Conservation (phyloP, 1,139 yeast species). For the Zygosaccharomyces sapae region DNA sequence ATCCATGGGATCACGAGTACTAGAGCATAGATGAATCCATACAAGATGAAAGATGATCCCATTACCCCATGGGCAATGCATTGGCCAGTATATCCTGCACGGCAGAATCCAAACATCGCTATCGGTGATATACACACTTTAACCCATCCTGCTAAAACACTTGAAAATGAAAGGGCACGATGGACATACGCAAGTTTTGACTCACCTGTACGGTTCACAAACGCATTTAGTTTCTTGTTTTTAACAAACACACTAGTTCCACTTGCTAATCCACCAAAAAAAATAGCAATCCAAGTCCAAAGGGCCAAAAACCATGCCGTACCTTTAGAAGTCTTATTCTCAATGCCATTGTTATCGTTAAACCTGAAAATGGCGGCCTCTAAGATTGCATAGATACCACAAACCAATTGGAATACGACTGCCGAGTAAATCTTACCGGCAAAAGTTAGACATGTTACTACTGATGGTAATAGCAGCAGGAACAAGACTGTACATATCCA, state of each 20-base stretch:
- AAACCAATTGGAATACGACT: slow-evolving; percentile 44
- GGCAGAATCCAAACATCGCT: slow-evolving; percentile 78
- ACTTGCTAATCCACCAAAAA: slow-evolving; percentile 51
- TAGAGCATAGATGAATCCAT: slow-evolving; percentile 65
- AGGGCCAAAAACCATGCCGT: slow-evolving; percentile 57
- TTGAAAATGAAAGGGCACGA: slow-evolving; percentile 45
- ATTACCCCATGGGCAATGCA: slow-evolving; percentile 95
- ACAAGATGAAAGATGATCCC: slow-evolving; percentile 82
- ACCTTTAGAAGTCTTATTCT: slow-evolving; percentile 61
- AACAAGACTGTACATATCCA: slow-evolving; percentile 52
- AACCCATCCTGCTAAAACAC: slow-evolving; percentile 56
- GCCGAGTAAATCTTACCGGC: slow-evolving; percentile 50
- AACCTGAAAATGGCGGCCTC: slow-evolving; percentile 57
- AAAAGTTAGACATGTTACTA: slow-evolving; percentile 50
- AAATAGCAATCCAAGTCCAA: slow-evolving; percentile 45
- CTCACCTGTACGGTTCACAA: slow-evolving; percentile 37
- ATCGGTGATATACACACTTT: slow-evolving; percentile 78
- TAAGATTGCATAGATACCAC: slow-evolving; percentile 48
- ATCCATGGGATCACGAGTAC: slow-evolving; percentile 71
- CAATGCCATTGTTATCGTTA: slow-evolving; percentile 61
- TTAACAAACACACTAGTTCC: slow-evolving; percentile 49
- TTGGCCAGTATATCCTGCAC: slow-evolving; percentile 69
- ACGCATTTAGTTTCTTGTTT: slow-evolving; percentile 28
- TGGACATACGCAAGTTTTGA: slow-evolving; percentile 39
- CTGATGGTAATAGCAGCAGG: slow-evolving; percentile 51